These are phyloP conservation scores for Chlamydomonas urium DNA, from an alignment of 139 green algal species.

Conservation along the genomic window DNA sequence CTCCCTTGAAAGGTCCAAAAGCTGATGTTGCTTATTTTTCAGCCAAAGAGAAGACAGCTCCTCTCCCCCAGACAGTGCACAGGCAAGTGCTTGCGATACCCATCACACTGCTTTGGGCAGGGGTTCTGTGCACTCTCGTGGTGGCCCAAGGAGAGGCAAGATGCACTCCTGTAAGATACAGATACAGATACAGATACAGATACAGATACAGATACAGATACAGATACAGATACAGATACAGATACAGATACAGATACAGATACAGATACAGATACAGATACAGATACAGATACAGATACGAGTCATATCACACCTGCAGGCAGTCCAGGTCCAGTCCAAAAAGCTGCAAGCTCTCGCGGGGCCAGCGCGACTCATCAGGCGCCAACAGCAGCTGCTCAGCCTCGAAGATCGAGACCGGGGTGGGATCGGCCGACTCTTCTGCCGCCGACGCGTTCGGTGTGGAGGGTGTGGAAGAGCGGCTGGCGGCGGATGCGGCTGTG, in stretches of 20 bases:
- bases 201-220: not conserved
- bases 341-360: not conserved
- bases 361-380: slow-evolving; percentile 1
- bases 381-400: slow-evolving; percentile 17
- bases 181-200: too few relatives aligned
- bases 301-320: not conserved
- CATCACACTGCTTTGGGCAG: too few relatives aligned
- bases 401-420: slow-evolving; percentile 9
- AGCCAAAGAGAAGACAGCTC: too few relatives aligned
- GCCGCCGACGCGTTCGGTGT: too few relatives aligned
- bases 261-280: not conserved
- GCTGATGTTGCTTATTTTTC: too few relatives aligned
- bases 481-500: not conserved
- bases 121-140: too few relatives aligned
- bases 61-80: too few relatives aligned
- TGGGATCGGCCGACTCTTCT: not conserved
- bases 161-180: too few relatives aligned
- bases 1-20: too few relatives aligned
- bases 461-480: too few relatives aligned
- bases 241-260: not conserved
- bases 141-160: too few relatives aligned
- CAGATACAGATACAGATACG: not conserved
- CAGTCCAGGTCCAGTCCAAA: slow-evolving; percentile 8
- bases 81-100: too few relatives aligned
- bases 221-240: not conserved